Evolutionary conservation across 306 rosid species (phyloP).

Genomic region (barrel medic (Medicago truncatula)): DNA sequence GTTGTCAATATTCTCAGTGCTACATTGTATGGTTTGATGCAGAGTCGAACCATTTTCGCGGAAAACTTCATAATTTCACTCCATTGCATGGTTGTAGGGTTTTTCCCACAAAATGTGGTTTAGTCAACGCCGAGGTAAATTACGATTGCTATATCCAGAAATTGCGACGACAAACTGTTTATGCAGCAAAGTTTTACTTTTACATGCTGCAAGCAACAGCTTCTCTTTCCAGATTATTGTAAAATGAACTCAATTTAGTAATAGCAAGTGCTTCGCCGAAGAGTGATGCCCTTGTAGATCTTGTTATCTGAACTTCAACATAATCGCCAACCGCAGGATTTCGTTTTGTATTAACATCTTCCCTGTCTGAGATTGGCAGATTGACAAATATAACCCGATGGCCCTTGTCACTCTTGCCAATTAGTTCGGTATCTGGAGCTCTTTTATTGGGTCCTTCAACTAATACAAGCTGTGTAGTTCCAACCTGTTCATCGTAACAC

Average conservation of each 20-base stretch:
- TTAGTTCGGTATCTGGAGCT: conserved; percentile 85
- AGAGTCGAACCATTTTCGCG: conserved; percentile 27
- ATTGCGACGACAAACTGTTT: conserved; percentile 21
- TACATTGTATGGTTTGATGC: conserved; percentile 27
- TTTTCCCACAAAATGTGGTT: conserved; percentile 19
- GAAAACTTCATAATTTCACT: conserved; percentile 28
- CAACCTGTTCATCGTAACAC: conserved; percentile 77
- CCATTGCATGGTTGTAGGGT: conserved; percentile 10
- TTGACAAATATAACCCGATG: conserved; percentile 76
- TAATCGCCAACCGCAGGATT: conserved; percentile 82
- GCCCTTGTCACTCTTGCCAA: conserved; percentile 95
- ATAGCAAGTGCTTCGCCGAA: conserved; percentile 81
- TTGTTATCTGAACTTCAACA: conserved; percentile 81
- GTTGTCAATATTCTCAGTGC: conserved; percentile 20
- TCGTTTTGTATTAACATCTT: conserved; percentile 54
- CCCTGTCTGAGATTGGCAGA: conserved; percentile 62
- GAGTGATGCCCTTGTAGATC: conserved; percentile 86
- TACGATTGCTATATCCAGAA: conserved; percentile 8
- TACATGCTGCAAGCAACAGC: conserved; percentile 61
- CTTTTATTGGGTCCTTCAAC: conserved; percentile 95
- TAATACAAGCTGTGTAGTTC: conserved; percentile 83
- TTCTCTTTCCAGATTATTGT: conserved; percentile 51
- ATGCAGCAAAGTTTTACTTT: conserved; percentile 47
- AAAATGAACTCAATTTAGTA: conserved; percentile 74
- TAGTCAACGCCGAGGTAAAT: background rate